These are phyloP conservation scores for Odonthalia washingtoniensis DNA, from an alignment of 31 red algal genomes.

Conservation along the genomic window DNA sequence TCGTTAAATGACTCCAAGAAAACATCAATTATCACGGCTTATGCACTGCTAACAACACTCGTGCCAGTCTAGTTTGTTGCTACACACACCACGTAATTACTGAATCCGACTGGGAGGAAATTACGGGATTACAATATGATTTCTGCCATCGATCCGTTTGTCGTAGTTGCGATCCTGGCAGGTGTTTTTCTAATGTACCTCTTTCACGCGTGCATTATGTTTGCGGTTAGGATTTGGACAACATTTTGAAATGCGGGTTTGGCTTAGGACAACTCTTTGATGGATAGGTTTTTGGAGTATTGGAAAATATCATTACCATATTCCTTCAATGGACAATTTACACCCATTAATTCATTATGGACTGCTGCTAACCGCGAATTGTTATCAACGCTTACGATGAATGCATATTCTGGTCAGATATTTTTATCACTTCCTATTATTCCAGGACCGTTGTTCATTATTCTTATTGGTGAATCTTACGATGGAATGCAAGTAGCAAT, in stretches of 20 bases:
- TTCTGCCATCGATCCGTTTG: too few species aligned
- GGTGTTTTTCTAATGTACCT: too few species aligned
- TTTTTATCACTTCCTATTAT: constrained; percentile 74
- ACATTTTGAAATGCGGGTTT: constrained; percentile 64
- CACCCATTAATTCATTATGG: constrained; percentile 62
- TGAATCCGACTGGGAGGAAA: too few species aligned
- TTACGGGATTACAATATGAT: too few species aligned
- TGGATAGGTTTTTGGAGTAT: constrained; percentile 74
- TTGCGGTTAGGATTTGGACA: too few species aligned
- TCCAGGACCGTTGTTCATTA: constrained; percentile 74
- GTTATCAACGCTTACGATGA: constrained; percentile 54
- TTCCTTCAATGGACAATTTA: constrained; percentile 70
- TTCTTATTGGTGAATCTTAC: constrained; percentile 60
- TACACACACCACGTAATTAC: too few species aligned
- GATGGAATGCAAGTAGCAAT: constrained; percentile 64
- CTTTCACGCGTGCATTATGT: too few species aligned
- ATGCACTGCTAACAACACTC: too few species aligned
- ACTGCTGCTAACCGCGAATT: constrained; percentile 36
- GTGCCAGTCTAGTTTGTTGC: too few species aligned
- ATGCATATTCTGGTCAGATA: constrained; percentile 81
- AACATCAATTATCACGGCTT: too few species aligned
- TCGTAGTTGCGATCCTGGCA: too few species aligned
- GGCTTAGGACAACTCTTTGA: constrained; percentile 42
- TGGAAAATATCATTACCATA: constrained; percentile 45
- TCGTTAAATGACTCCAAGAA: too few species aligned